A percentile compares a stretch with the other conserved stretches of the same genome.
phyloP scores from a whole-genome alignment of 768 basidiomycete genomes.

The Boletales sp. region DNA sequence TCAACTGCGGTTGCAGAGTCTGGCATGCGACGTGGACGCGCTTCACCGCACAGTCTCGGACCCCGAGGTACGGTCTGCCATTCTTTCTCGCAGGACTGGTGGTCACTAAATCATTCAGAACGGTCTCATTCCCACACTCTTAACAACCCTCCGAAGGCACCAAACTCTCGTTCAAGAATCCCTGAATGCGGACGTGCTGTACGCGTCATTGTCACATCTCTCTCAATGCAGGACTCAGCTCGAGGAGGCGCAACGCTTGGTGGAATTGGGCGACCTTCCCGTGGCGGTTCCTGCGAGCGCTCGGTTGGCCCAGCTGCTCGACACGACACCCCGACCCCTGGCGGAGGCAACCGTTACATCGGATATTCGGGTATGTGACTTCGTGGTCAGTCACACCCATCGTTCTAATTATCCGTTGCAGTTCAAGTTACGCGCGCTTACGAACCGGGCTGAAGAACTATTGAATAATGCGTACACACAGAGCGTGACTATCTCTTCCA shows the following conservation, averaged over 20 bases:
- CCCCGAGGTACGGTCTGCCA: constrained; percentile 47
- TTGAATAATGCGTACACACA: constrained; percentile 64
- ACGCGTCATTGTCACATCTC: constrained; percentile 54
- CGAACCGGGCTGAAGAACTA: constrained; percentile 66
- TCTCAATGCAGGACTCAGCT: constrained; percentile 49
- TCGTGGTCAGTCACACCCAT: neutral
- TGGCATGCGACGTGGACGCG: constrained; percentile 51
- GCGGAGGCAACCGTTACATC: constrained; percentile 46
- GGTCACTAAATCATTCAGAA: constrained; percentile 40
- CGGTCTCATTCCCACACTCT: constrained; percentile 61
- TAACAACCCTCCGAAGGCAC: constrained; percentile 56
- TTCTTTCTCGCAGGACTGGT: constrained; percentile 1
- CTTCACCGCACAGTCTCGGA: constrained; percentile 52
- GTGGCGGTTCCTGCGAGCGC: constrained; percentile 52
- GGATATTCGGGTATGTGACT: constrained; percentile 54
- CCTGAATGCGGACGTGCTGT: constrained; percentile 48
- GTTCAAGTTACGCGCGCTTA: constrained; percentile 52
- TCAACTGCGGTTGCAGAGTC: constrained; percentile 51
- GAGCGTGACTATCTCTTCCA: constrained; percentile 50
- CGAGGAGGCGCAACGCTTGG: constrained; percentile 40
- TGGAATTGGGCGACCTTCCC: constrained; percentile 57
- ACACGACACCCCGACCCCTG: constrained; percentile 48
- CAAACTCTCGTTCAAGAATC: constrained; percentile 60
- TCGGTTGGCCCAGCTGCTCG: constrained; percentile 43
- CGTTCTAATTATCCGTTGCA: constrained; percentile 26